Evolutionary conservation across 768 basidiomycete genomes (phyloP), one percentile per base, ranked within the genome.

Genomic region (Trametes cinnabarina): DNA sequence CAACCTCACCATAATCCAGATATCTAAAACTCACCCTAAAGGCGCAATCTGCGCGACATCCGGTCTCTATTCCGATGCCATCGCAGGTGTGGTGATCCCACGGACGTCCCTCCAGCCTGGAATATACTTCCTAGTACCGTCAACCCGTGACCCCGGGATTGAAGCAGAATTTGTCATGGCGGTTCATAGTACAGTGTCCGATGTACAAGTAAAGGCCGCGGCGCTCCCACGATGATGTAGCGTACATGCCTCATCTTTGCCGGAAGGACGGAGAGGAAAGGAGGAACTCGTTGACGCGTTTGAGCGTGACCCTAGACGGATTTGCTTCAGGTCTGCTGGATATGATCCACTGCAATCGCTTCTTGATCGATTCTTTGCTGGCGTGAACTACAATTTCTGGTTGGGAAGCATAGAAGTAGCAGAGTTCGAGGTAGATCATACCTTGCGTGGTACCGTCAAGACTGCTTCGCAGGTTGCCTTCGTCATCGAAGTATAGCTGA

Each of bases 281-380:
- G 5, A 92, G 70, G 62, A 80, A 89, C 62, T 88, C 85, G 66
- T 94, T 92, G 43, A 91, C 82, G 14, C 86, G 74, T 70, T 91
- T 91, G 58, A 98, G 77, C 9, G 89, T 92, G 15, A 84, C 79
- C 40, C 94, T 81, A 10, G 90, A 86, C 0, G 96, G 95, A 68
- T 97, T 98, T 3, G 86, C 88, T 52, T 77, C 75, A 5, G 90
- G 88, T 50, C 80, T 74, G 62, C 83, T 86, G 19, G 87, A 77
- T 57, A 94, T 88, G 47, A 98, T 83, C 91, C 90, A 93, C 68
- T 98, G 87, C 34, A 98, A 76, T 17, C 93, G 80, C 12, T 77
- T 86, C 11, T 84, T 82, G 61, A 98, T 83, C 12, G 79, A 72
- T 19, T 77, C 71, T 69, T 97, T 97, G 62, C 76, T 78, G 42